Conservation (phyloP, 495 filamentous ascomycete genomes). For the Glarea lozoyensis region DNA sequence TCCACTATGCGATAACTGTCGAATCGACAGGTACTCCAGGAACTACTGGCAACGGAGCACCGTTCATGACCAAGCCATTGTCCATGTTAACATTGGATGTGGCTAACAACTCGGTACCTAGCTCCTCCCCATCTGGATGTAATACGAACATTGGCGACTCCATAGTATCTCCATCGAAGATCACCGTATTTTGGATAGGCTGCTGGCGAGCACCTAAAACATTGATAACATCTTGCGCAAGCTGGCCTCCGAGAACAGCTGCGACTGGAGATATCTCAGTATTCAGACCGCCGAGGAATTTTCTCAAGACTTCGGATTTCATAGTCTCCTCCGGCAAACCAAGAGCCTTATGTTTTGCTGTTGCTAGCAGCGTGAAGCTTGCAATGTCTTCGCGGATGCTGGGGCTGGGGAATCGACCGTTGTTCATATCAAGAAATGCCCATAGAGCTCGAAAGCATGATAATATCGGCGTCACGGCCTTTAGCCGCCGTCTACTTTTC, state of each 20-base stretch:
- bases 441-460: constrained; percentile 76
- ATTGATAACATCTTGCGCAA: constrained; percentile 96
- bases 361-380: constrained; percentile 67
- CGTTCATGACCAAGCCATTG: constrained; percentile 11
- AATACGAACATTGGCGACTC: constrained; percentile 72
- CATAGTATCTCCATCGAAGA: constrained; percentile 81
- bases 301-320: constrained; percentile 66
- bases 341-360: constrained; percentile 63
- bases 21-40: no score
- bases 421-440: constrained; percentile 56
- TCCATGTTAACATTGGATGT: constrained; percentile 9
- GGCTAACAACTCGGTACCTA: constrained; percentile 31
- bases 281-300: constrained; percentile 72
- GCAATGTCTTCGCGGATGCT: constrained; percentile 49
- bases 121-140: constrained; percentile 50
- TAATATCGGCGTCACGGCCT: constrained; percentile 69
- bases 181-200: constrained; percentile 86
- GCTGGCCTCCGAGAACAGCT: constrained; percentile 78
- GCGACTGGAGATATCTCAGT: constrained; percentile 79
- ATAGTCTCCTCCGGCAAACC: constrained; percentile 70
- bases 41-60: no score
- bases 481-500: constrained; percentile 54
- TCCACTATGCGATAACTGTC: no score
- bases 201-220: constrained; percentile 84
- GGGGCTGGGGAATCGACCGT: constrained; percentile 50